A percentile compares a stretch with the other conserved stretches of the same genome.
These are phyloP conservation scores for Zarea fungicola DNA, from an alignment of 2,329 filamentous ascomycete genomes.

Conservation along the genomic window DNA sequence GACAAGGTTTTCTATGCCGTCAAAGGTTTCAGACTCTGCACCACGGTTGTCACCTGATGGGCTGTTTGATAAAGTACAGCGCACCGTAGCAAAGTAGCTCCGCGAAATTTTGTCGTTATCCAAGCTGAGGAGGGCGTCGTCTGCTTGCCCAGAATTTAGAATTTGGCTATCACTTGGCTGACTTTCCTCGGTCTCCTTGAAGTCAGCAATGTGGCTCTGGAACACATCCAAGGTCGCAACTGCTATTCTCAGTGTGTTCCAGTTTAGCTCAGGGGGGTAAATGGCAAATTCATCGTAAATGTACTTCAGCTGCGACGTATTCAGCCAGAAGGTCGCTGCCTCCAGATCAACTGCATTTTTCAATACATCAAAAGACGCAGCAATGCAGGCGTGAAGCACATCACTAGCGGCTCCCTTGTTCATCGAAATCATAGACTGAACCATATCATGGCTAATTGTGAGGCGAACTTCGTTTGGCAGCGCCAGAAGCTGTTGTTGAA, in stretches of 20 bases:
- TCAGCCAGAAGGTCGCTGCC: conserved; percentile 45
- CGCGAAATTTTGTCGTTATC: conserved; percentile 44
- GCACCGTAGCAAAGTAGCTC: conserved; percentile 44
- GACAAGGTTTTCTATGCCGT: conserved; percentile 41
- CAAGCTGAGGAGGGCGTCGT: conserved; percentile 43
- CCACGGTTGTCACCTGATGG: not conserved
- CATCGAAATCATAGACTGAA: conserved; percentile 44
- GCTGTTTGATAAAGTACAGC: conserved; percentile 28
- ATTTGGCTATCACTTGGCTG: conserved; percentile 34
- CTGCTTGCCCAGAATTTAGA: conserved; percentile 35
- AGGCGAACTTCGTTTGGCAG: conserved; percentile 42
- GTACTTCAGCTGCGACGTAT: conserved; percentile 44
- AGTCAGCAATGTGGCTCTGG: conserved; percentile 39
- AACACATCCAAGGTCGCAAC: conserved; percentile 45
- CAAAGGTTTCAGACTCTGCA: conserved; percentile 19
- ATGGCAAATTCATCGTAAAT: conserved; percentile 45
- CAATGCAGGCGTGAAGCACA: conserved; percentile 43
- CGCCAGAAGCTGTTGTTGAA: conserved; percentile 49
- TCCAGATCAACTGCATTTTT: conserved; percentile 39
- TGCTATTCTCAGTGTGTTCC: conserved; percentile 40
- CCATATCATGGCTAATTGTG: conserved; percentile 38
- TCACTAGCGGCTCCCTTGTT: conserved; percentile 52
- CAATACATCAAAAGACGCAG: conserved; percentile 48
- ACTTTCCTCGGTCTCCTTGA: conserved; percentile 32
- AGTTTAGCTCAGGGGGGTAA: conserved; percentile 40